These are phyloP conservation scores for Claviceps digitariae DNA, from an alignment of 2,329 filamentous ascomycete species.

Conservation along the genomic window DNA sequence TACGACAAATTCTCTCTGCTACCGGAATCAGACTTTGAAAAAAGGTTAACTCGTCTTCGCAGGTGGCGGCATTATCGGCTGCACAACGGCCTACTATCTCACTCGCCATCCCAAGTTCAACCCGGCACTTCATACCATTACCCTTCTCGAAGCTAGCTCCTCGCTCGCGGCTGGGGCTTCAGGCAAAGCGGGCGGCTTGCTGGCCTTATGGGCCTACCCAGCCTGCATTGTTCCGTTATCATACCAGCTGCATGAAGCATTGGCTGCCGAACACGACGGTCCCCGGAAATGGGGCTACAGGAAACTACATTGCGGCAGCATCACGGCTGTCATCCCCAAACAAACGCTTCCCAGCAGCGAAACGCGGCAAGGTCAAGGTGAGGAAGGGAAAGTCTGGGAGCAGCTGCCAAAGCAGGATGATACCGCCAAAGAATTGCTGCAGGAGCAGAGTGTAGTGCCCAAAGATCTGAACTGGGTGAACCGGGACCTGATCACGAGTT, in stretches of 20 bases:
- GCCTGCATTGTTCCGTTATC: slow-evolving; percentile 71
- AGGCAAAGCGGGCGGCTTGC: slow-evolving; percentile 83
- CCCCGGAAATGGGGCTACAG: slow-evolving; percentile 77
- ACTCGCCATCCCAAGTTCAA: slow-evolving; percentile 76
- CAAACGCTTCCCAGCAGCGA: slow-evolving; percentile 21
- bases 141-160: slow-evolving; percentile 70
- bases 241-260: slow-evolving; percentile 67
- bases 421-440: slow-evolving; percentile 30
- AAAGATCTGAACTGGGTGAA: slow-evolving; percentile 76
- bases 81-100: slow-evolving; percentile 81
- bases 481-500: slow-evolving; percentile 48
- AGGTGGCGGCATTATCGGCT: slow-evolving; percentile 90
- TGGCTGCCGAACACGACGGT: slow-evolving; percentile 75
- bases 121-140: slow-evolving; percentile 61
- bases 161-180: slow-evolving; percentile 82
- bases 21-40: too few relatives aligned
- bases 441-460: slow-evolving; percentile 51
- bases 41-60: not conserved
- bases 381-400: slow-evolving; percentile 37
- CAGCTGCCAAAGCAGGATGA: slow-evolving; percentile 47
- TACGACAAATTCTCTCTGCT: slow-evolving; percentile 14
- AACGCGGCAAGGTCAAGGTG: slow-evolving; percentile 11
- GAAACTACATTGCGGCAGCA: slow-evolving; percentile 56
- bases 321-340: slow-evolving; percentile 26
- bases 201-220: slow-evolving; percentile 88